Percentiles rank a stretch among this genome's conserved stretches.
Evolutionary conservation across 2,329 filamentous ascomycete species (phyloP).

Genomic region (Verticillium nonalfalfae): DNA sequence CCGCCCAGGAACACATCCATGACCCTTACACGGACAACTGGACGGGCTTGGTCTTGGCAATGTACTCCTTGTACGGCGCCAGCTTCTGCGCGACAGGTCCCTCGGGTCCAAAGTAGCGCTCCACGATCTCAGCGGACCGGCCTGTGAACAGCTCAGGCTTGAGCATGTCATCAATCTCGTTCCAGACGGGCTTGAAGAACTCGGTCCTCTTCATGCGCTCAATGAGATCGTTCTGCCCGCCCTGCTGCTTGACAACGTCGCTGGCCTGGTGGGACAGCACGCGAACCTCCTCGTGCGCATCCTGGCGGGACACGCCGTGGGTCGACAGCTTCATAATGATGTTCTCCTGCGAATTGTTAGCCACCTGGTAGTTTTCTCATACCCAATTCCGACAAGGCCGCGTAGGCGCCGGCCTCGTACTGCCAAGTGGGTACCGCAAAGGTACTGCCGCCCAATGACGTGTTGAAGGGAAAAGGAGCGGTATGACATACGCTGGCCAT

Average conservation of each 20-base stretch:
- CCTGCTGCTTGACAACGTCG: conserved; percentile 42
- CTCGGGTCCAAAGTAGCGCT: conserved; percentile 33
- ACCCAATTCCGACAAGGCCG: no score
- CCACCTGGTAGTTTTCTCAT: not conserved
- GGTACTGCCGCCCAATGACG: no score
- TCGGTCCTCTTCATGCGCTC: conserved; percentile 64
- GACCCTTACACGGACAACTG: conserved; percentile 27
- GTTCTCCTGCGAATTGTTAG: conserved; percentile 29
- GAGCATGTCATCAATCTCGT: conserved; percentile 62
- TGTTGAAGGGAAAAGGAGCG: not conserved
- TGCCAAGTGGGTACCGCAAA: no score
- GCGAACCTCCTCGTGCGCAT: conserved; percentile 81
- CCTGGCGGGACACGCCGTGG: conserved; percentile 66
- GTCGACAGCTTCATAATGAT: conserved; percentile 75
- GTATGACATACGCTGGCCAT: conserved; percentile 42
- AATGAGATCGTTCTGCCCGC: conserved; percentile 36
- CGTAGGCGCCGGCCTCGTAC: no score
- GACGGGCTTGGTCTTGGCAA: conserved; percentile 24
- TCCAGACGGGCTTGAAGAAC: conserved; percentile 71
- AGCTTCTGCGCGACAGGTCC: conserved; percentile 31
- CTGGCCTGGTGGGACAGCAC: conserved; percentile 74
- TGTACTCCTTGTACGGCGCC: conserved; percentile 26
- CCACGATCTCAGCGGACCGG: conserved; percentile 37
- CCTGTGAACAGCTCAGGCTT: conserved; percentile 49
- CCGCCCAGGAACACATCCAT: not conserved